Evolutionary conservation across 441 rosid species (phyloP).

Genomic region (Raphanus hybrid): DNA sequence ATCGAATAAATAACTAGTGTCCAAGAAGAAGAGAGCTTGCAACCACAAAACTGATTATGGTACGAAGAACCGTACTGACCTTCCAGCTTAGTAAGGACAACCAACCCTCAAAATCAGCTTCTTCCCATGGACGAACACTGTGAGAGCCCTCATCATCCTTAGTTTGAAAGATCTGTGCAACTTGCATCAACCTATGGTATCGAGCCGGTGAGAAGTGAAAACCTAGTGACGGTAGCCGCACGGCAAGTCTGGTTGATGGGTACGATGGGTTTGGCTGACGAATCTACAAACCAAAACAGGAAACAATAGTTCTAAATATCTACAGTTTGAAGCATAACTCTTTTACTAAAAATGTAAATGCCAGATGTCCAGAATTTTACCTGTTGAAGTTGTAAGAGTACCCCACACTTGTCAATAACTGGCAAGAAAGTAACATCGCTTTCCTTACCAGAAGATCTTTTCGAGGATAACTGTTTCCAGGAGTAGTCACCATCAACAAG

Average conservation of each 20-base stretch:
- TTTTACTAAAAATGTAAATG: constrained; percentile 30
- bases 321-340: constrained; percentile 24
- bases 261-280: constrained; percentile 79
- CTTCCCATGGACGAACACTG: constrained; percentile 75
- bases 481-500: constrained; percentile 94
- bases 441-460: constrained; percentile 42
- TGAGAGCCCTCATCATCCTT: constrained; percentile 62
- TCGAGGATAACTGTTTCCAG: constrained; percentile 65
- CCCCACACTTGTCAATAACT: constrained; percentile 94
- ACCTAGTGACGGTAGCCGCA: constrained; percentile 87
- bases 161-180: constrained; percentile 72
- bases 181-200: constrained; percentile 97
- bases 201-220: constrained; percentile 99
- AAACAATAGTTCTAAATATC: constrained; percentile 20
- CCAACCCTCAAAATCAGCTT: constrained; percentile 99
- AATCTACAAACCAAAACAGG: constrained; percentile 59
- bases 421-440: constrained; percentile 67
- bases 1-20: constrained; percentile 30
- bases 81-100: constrained; percentile 77
- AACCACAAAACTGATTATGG: constrained; percentile 15
- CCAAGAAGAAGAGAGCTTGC: constrained; percentile 23
- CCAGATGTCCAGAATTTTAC: constrained; percentile 48
- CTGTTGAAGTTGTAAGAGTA: constrained; percentile 90
- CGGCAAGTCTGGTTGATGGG: constrained; percentile 91
- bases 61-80: constrained; percentile 54